Base-by-base conservation (phyloP, 1,139 yeast genomes). In the Geotrichum histeridarum region DNA sequence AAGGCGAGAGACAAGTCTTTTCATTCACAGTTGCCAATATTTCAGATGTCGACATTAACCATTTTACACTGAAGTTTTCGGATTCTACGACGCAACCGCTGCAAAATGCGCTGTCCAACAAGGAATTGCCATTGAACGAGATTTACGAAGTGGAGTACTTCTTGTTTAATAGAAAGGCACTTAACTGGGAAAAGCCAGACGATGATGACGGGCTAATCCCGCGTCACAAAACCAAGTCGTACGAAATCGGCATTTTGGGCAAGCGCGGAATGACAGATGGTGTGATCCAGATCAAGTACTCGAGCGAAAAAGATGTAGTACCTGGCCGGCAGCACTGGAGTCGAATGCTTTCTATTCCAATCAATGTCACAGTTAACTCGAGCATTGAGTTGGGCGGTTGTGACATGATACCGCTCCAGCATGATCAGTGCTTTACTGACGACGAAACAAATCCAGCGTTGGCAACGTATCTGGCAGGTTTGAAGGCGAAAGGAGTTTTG, bases 71-170 rank as follows among this genome's bases (percentile, higher is more conserved):
- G 60, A 78, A 83, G 8, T 83, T 84, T 61, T 75, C 81, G 73
- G 96, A 89, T 64, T 84, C 94, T 1, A 84, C 94, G 0, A 78
- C 81, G 7, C 90, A 83, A 31, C 80, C 85, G 0, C 65, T 86
- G 50, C 81, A 78, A 66, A 65, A 75, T 58, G 73, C 78, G 11
- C 67, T 80, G 36, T 59, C 69, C 4, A 70, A 69, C 48, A 78
- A 73, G 57, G 72, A 72, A 1, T 67, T 79, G 9, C 78, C 83
- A 0, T 78, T 83, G 0, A 75, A 79, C 54, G 95, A 87, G 53
- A 71, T 82, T 3, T 82, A 86, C 66, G 96, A 89, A 64, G 74
- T 85, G 53, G 96, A 88, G 64, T 84, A 85, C 75, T 78, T 79
- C 60, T 67, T 87, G 54, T 68, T 83, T 48, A 75, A 78, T 57